Evolutionary conservation across 2,329 filamentous ascomycete species (phyloP), one percentile per base, ranked within the genome.

Genomic region (Aureobasidium pullulans): DNA sequence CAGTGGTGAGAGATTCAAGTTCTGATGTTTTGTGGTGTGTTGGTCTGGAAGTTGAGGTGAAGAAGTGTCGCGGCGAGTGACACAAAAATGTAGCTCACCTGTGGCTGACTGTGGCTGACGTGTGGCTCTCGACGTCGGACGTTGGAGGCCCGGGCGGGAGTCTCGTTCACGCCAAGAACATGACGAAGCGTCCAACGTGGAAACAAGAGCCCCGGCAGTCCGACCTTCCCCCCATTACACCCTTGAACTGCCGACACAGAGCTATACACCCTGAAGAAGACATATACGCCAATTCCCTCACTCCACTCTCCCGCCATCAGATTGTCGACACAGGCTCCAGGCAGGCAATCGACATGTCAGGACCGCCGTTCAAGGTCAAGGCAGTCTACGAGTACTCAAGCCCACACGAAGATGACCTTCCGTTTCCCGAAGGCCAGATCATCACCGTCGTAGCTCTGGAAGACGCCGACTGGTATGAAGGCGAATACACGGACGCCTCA

Each of bases 311-410:
- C 28, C 19, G 2, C 6, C 34, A 37, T 34, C n/a, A 23, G 23
- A 23, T 23, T 23, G 23, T 23, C 23, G 23, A 23, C 23, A 2
- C 9, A 28, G 42, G 36, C 52, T 34, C 28, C 37, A 43, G 37
- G 50, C 29, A 54, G 52, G 5, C 39, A 28, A 19, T 28, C 54
- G 39, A 19, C 49, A 92, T 92, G 88, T 79, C 86, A 73, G 74
- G 72, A 62, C 80, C 80, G 67, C 85, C 86, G 62, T 96, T 96
- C 81, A 95, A 90, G 77, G 94, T 99, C 79, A 96, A 92, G 81
- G 90, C 94, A 67, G 77, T 97, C 71, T 99, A 88, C 79, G 93
- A 97, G 73, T 99, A 99, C 79, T 80, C 82, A 71, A 97, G 94
- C 66, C 83, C 84, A 63, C 93, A 99, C 74, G 91, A 96, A 67